A percentile compares a stretch with the other conserved stretches of the same genome.
Evolutionary conservation across 352 stramenopile species (phyloP).

Genomic region (Pythium oligandrum): DNA sequence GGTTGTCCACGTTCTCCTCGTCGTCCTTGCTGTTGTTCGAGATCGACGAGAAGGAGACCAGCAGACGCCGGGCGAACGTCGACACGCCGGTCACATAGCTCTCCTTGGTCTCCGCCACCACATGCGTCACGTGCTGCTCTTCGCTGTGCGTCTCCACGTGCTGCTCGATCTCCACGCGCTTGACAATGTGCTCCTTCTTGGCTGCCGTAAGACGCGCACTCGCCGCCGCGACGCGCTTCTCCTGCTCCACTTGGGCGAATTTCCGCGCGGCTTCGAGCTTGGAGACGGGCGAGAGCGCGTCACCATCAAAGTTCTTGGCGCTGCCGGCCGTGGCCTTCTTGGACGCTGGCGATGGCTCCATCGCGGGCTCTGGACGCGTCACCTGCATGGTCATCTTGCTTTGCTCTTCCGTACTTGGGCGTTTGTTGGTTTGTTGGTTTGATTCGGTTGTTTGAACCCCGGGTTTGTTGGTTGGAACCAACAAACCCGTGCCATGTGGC

Average conservation of each 20-base stretch:
- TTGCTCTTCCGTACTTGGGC: background rate
- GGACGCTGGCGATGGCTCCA: conserved; percentile 18
- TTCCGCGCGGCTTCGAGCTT: conserved; percentile 69
- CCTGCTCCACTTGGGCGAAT: conserved; percentile 55
- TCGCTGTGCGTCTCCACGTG: conserved; percentile 39
- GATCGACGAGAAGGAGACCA: conserved; percentile 26
- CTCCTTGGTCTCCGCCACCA: conserved; percentile 44
- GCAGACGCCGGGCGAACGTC: conserved; percentile 33
- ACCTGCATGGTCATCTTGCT: conserved; percentile 5
- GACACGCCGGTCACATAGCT: conserved; percentile 3
- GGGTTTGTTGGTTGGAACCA: too few species aligned
- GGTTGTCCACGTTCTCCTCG: conserved; percentile 14
- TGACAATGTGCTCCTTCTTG: conserved; percentile 52
- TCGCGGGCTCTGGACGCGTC: conserved; percentile 8
- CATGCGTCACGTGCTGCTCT: conserved; percentile 4
- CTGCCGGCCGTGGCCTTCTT: conserved; percentile 17
- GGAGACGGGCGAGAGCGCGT: conserved; percentile 59
- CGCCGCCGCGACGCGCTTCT: conserved; percentile 58
- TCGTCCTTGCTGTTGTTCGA: conserved; percentile 27
- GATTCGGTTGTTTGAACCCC: too few species aligned
- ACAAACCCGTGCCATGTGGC: too few species aligned
- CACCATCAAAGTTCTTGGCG: conserved; percentile 31
- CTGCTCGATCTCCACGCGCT: conserved; percentile 53
- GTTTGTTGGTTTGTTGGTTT: too few species aligned
- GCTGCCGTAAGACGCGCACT: conserved; percentile 41